Conservation (phyloP, 1,139 yeast species). For the Candida sp. region DNA sequence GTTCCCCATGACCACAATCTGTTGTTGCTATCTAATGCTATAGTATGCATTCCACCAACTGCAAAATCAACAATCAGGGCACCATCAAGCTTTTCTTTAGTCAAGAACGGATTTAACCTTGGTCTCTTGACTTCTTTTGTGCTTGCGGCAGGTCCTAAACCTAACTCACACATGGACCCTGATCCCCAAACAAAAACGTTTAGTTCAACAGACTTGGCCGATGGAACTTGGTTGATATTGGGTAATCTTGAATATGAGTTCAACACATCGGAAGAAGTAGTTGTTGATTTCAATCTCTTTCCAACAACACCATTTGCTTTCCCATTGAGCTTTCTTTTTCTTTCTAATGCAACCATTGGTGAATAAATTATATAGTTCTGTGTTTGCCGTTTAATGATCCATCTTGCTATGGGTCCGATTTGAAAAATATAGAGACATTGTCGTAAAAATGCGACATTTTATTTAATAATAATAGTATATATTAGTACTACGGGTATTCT, state of each 20-base stretch:
- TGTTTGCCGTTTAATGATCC: too few relatives aligned
- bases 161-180: conserved; percentile 96
- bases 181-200: conserved; percentile 94
- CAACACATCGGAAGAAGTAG: conserved; percentile 41
- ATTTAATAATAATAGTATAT: neutral
- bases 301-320: conserved; percentile 12
- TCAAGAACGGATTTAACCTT: conserved; percentile 75
- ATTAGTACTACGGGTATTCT: neutral
- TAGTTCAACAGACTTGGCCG: conserved; percentile 42
- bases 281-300: conserved; percentile 28
- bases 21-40: conserved; percentile 75
- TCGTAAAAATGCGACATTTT: conserved; percentile 1
- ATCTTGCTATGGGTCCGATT: neutral
- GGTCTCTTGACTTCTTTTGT: conserved; percentile 96
- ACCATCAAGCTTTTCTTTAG: conserved; percentile 52
- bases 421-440: neutral
- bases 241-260: conserved; percentile 50
- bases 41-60: conserved; percentile 93
- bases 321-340: conserved; percentile 29
- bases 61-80: conserved; percentile 71
- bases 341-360: conserved; percentile 43
- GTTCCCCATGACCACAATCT: conserved; percentile 97
- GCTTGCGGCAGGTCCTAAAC: conserved; percentile 84
- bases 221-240: conserved; percentile 40
- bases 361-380: neutral